Base-by-base conservation (phyloP, 2,329 filamentous ascomycete species). In the Ophiostoma ulmi region DNA sequence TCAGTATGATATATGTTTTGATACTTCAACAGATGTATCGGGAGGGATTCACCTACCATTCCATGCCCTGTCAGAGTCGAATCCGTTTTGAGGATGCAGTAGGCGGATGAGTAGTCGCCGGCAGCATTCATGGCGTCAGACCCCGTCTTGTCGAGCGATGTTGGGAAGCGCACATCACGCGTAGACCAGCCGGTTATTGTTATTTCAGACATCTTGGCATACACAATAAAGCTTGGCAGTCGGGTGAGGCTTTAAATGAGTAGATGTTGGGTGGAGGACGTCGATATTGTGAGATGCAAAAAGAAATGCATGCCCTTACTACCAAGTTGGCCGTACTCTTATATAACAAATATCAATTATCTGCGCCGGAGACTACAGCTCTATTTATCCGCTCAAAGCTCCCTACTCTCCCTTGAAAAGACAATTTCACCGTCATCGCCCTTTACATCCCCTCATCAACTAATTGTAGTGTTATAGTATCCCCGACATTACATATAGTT, bases 81-180 rank as follows among this genome's bases (percentile, higher is more conserved):
- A 78, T 96, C 90, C 0, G 93, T 97, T 78, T 92, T 83, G 67
- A 97, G 83, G 76, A 97, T 94, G 80, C 93, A 97, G 84, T 97
- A 97, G n/a, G 94, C 93, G 14, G 93, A 86, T 1, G 93, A 97
- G 82, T 97, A 97, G 81, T 97, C 93, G 73, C 93, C 91, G 2
- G 93, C 93, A 3, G 92, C 91, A 78, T 97, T 97, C 94, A 97
- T 97, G 77, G 94, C 94, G 86, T 97, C 94, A 10, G 92, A 96
- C 76, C 93, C 93, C n/a, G 93, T 97, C 83, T 94, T 95, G 81
- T 97, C 93, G 73, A 97, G 88, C 58, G 93, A 97, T n/a, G 93
- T 97, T 80, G 90, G 90, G 79, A 93, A 93, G 75, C 90, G 88
- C 78, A 93, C 89, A 82, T 93, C 90, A 77, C 89, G 85, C 72